These are phyloP conservation scores for Raphanus hybrid DNA, from an alignment of 441 rosid species.

Conservation along the genomic window DNA sequence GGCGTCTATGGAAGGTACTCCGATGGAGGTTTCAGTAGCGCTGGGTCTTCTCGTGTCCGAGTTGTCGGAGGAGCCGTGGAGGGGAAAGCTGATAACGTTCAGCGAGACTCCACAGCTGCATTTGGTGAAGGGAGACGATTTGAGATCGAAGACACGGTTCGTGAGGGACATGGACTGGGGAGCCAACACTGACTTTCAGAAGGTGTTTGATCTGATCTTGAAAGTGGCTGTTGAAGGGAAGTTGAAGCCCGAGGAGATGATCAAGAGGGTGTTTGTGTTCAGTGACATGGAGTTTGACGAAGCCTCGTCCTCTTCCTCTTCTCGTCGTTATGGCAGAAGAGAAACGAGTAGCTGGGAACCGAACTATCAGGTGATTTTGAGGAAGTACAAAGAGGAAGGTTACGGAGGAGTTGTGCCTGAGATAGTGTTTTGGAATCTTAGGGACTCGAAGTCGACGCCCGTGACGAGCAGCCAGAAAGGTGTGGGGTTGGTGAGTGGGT, in stretches of 20 bases:
- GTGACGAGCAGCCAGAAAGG: constrained; percentile 49
- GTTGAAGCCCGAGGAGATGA: constrained; percentile 51
- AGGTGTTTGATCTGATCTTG: constrained; percentile 54
- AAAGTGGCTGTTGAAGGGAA: constrained; percentile 45
- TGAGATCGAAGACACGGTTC: constrained; percentile 43
- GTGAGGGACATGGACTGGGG: constrained; percentile 45
- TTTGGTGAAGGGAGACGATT: constrained; percentile 45
- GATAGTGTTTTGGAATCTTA: constrained; percentile 71
- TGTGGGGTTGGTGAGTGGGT: constrained; percentile 66
- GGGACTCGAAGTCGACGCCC: constrained; percentile 62
- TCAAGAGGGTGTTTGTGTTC: constrained; percentile 58
- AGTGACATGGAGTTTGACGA: constrained; percentile 68
- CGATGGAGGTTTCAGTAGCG: constrained; percentile 65
- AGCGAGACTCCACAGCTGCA: constrained; percentile 52
- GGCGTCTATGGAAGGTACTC: constrained; percentile 48
- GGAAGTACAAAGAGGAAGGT: constrained; percentile 27
- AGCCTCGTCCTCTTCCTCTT: constrained; percentile 33
- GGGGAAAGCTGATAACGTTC: constrained; percentile 66
- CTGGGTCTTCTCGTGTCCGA: constrained; percentile 65
- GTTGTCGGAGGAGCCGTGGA: constrained; percentile 60
- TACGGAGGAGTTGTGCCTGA: constrained; percentile 21
- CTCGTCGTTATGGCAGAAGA: background rate
- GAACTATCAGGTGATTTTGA: constrained; percentile 48
- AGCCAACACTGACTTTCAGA: constrained; percentile 48
- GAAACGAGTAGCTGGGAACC: constrained; percentile 48